A percentile compares a stretch with the other conserved stretches of the same genome.
These are phyloP conservation scores for Filobasidium uniguttulatum DNA, from an alignment of 1,284 basidiomycete species.

Conservation along the genomic window DNA sequence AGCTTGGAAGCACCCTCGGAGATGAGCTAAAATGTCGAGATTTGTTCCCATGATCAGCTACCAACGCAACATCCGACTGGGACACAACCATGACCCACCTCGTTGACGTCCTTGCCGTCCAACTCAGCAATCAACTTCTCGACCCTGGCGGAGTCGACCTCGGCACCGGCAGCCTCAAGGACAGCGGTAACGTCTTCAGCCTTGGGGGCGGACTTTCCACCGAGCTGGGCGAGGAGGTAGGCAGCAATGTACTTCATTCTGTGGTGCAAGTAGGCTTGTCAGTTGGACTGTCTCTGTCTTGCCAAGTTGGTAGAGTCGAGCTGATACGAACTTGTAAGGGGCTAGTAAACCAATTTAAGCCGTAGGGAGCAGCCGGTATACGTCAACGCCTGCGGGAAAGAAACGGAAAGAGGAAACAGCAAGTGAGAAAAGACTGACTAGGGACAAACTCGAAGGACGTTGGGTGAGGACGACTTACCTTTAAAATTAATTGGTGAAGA, in stretches of 20 bases:
- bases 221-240: conserved; percentile 92
- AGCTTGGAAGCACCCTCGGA: conserved; percentile 85
- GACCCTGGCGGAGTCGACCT: conserved; percentile 73
- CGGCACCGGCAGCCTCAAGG: conserved; percentile 74
- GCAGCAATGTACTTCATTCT: conserved; percentile 96
- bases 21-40: conserved; percentile 52
- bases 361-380: conserved; percentile 34
- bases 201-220: conserved; percentile 78
- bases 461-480: conserved; percentile 7
- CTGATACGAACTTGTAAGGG: conserved; percentile 18
- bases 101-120: conserved; percentile 76
- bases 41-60: neutral
- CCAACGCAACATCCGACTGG: neutral
- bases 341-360: conserved; percentile 37
- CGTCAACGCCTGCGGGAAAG: conserved; percentile 20
- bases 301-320: neutral
- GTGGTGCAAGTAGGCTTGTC: neutral
- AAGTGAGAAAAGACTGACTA: neutral
- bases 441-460: neutral
- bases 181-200: conserved; percentile 83
- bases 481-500: neutral
- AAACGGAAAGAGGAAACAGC: conserved; percentile 3
- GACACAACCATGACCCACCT: conserved; percentile 39
- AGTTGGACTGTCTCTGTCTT: neutral
- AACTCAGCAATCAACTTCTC: conserved; percentile 82